phyloP scores from a whole-genome alignment of 345 rosid species.

The Rhodamnia rubescens region DNA sequence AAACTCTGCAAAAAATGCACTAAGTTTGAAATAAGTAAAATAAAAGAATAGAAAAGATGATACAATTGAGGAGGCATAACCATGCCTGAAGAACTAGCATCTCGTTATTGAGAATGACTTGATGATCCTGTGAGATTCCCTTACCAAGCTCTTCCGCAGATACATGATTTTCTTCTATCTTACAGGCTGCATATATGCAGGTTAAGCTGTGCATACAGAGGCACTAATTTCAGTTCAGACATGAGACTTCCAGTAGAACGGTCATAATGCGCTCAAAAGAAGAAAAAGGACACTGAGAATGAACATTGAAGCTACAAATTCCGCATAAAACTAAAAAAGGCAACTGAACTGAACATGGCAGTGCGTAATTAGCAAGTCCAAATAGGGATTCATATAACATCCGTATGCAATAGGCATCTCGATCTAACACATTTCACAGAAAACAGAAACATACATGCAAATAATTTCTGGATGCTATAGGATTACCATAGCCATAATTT shows the following conservation, averaged over 20 bases:
- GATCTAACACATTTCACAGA: background rate
- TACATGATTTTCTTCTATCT: constrained; percentile 96
- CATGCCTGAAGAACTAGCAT: constrained; percentile 92
- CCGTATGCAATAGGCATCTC: background rate
- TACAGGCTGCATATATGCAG: constrained; percentile 87
- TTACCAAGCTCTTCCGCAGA: constrained; percentile 99
- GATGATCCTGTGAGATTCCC: constrained; percentile 97
- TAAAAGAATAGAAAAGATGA: background rate
- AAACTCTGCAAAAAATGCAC: constrained; percentile 51
- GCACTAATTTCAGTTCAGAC: background rate
- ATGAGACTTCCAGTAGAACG: background rate
- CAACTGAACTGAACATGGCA: background rate
- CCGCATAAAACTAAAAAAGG: background rate
- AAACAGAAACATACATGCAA: background rate
- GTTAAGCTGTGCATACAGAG: constrained; percentile 62
- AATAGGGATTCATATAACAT: background rate
- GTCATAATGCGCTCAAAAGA: background rate
- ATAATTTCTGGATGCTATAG: background rate
- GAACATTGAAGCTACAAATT: background rate
- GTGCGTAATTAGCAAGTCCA: background rate
- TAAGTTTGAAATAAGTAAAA: background rate
- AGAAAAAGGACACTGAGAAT: background rate
- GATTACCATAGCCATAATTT: background rate
- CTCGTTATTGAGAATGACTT: constrained; percentile 92
- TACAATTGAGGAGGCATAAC: constrained; percentile 2